phyloP scores from a whole-genome alignment of 805 yeast genomes.

The Candida cerambycidarum region DNA sequence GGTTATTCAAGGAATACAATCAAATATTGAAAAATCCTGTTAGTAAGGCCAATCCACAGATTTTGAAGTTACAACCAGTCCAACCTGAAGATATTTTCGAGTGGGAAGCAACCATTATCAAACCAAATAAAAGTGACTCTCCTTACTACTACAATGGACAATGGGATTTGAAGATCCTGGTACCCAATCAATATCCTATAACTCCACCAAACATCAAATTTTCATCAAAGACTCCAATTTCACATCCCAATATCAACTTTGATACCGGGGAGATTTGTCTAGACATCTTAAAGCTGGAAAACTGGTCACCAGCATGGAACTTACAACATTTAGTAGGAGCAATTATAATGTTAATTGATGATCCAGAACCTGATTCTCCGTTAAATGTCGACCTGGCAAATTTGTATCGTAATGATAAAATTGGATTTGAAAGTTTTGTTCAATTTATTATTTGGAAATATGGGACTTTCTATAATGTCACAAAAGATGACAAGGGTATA shows the following conservation, averaged over 20 bases:
- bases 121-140: constrained; percentile 46
- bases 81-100: constrained; percentile 37
- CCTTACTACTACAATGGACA: constrained; percentile 50
- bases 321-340: constrained; percentile 56
- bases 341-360: constrained; percentile 53
- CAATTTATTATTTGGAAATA: constrained; percentile 43
- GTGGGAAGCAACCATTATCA: constrained; percentile 54
- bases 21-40: constrained; percentile 33
- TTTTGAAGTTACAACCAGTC: constrained; percentile 45
- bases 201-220: constrained; percentile 59
- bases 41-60: constrained; percentile 30
- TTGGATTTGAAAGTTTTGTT: constrained; percentile 40
- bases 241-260: constrained; percentile 41
- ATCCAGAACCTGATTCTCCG: constrained; percentile 74
- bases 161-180: constrained; percentile 49
- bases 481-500: constrained; percentile 5
- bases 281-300: constrained; percentile 54
- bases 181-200: constrained; percentile 54
- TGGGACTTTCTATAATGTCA: constrained; percentile 24
- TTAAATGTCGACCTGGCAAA: constrained; percentile 70
- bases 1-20: constrained; percentile 38
- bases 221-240: constrained; percentile 33
- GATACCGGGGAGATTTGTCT: constrained; percentile 68
- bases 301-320: constrained; percentile 80
- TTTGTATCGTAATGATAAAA: constrained; percentile 44